Base-by-base conservation (phyloP, 306 rosid species). In the Corylus avellana region DNA sequence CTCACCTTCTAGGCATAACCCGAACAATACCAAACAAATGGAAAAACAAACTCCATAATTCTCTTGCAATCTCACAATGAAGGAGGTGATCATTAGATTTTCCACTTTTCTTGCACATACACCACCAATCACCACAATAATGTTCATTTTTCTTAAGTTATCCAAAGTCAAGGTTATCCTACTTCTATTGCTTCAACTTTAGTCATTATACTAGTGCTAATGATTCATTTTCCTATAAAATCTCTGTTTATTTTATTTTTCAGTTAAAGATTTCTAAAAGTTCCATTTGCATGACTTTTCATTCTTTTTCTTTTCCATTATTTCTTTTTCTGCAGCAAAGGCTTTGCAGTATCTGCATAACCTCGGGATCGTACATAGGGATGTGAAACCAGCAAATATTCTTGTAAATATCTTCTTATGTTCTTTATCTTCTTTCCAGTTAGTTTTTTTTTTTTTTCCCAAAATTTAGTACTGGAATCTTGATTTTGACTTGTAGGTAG, bases 371-470 rank as follows among this genome's bases (percentile, higher is more conserved):
- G 81, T 94, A 55, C 98, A 92, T 82, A 88, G 98, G 89, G 98
- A 94, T 90, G 93, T 94, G 84, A 94, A 94, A 89, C 97, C 98
- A 56, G 93, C 92, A 83, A 94, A 94, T 86, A 86, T 92, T 87
- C 97, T 94, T 75, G 98, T 94, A 90, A 85, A 50, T 70, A 74
- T 75, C 89, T 84, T 80, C 74, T 80, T 72, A 80, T 80, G 82
- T 77, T 42, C 46, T 81, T 72, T 22, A 16, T 85, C 66, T 72
- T 76, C 10, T 48, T 27, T 70, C 77, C 39, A 16, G 67, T 67
- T 80, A 46, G 49, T 42, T 42, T 5, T 42, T 42, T 42, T 0
- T 61, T 44, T 14, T 58, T 54, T 80, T 77, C 55, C 18, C n/a
- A 49, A 50, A 70, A 27, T 13, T 50, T 67, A 17, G 4, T 17